Conservation (phyloP, 2,329 filamentous ascomycete species). For the Camillea tinctor region DNA sequence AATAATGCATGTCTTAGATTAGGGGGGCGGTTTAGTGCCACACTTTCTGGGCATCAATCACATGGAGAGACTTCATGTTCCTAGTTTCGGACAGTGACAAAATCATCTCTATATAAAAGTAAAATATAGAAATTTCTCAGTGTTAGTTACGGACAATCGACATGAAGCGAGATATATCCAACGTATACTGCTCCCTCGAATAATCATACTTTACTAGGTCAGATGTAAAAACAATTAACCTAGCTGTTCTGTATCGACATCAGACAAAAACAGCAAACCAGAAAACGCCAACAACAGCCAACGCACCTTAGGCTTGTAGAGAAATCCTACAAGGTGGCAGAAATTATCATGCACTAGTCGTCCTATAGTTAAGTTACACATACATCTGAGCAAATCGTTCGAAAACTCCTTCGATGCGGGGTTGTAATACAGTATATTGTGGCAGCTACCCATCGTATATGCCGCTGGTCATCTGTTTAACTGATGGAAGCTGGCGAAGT, state of each 20-base stretch:
- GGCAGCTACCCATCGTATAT: too few species aligned
- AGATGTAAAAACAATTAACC: neutral
- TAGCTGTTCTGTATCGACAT: neutral
- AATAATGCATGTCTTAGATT: constrained; percentile 13
- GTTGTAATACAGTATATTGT: neutral
- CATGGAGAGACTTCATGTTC: neutral
- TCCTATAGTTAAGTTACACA: neutral
- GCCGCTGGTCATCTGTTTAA: too few species aligned
- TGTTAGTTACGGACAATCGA: too few species aligned
- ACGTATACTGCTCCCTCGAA: too few species aligned
- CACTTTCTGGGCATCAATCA: constrained; percentile 1
- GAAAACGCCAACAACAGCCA: neutral
- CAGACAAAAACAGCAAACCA: neutral
- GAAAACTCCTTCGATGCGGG: neutral
- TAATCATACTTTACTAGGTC: too few species aligned
- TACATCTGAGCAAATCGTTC: neutral
- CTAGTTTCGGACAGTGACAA: neutral
- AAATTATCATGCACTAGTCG: neutral
- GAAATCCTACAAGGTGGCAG: neutral
- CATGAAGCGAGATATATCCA: too few species aligned
- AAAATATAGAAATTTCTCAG: too few species aligned
- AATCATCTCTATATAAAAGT: neutral
- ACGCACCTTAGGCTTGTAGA: neutral
- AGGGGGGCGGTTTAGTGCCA: constrained; percentile 7
- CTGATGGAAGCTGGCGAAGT: too few species aligned